Evolutionary conservation across 192 early-diverging fungal genomes (phyloP), one percentile per base, ranked within the genome.

Genomic region (Coemansia sp.): DNA sequence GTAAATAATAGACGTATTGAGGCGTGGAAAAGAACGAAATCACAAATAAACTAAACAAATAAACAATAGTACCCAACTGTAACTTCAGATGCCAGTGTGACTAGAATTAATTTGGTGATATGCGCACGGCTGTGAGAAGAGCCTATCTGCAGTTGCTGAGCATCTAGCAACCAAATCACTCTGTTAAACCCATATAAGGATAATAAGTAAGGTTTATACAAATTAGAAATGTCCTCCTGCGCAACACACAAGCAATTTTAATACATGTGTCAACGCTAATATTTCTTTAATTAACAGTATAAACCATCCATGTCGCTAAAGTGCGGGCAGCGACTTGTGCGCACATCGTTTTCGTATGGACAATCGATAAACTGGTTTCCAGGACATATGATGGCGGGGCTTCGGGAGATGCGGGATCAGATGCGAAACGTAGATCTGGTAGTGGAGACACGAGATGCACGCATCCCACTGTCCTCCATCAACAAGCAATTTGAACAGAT

Each of bases 381-480:
- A 6, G 92, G 92, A 0, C 92, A 93, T 63, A 93, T 93, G 92
- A 89, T 88, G 58, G 89, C 90, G 61, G 90, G 92, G 5, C 62
- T 93, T 19, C 84, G 90, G 33, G 69, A 90, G 42, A 92, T 93
- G 57, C 84, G 85, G n/a, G 87, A 88, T 60, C 84, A 84, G 50
- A 71, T 93, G 63, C 87, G 86, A 61, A 70, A 85, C 0, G 85
- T 91, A 17, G 94, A 98, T 80, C 80, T 96, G 10, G 80, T 98
- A 14, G 86, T 98, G 27, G 96, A 98, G 76, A 92, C 93, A 2
- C 90, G 96, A 11, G 96, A 98, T 80, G 94, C 95, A 9, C 84
- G 96, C 25, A 93, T 96, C 54, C 96, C 96, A 7, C 70, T 98
- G 10, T 94, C 96, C 0, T 91, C 90, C 32, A 92, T 92, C 75